These are phyloP conservation scores for Endoconidiophora laricicola DNA, from an alignment of 2,329 filamentous ascomycete genomes.

Conservation along the genomic window DNA sequence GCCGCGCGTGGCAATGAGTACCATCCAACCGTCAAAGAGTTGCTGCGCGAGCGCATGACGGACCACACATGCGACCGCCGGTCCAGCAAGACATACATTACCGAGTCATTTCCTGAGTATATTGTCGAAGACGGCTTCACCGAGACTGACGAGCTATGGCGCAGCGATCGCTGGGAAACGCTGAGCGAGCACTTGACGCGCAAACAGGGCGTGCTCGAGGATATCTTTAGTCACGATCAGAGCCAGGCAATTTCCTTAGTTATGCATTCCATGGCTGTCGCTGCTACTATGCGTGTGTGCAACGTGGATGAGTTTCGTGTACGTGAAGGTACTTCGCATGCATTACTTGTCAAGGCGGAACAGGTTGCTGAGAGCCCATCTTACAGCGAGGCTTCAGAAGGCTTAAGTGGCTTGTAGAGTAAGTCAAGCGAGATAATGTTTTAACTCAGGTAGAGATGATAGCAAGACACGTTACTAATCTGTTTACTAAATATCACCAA, in stretches of 20 bases:
- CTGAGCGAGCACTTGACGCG: conserved; percentile 28
- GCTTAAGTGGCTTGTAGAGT: background rate
- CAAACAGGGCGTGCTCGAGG: conserved; percentile 27
- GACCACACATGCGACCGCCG: conserved; percentile 46
- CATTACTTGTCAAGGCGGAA: conserved; percentile 33
- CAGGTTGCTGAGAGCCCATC: conserved; percentile 11
- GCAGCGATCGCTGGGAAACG: conserved; percentile 30
- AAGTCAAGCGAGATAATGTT: background rate
- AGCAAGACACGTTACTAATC: too few species aligned
- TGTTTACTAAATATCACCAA: too few species aligned
- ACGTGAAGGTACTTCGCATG: conserved; percentile 35
- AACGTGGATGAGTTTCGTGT: conserved; percentile 28
- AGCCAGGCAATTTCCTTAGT: conserved; percentile 30
- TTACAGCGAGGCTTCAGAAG: conserved; percentile 5
- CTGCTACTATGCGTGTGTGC: conserved; percentile 25
- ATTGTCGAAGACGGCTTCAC: conserved; percentile 35
- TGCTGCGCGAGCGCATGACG: conserved; percentile 41
- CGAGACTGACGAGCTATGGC: conserved; percentile 39
- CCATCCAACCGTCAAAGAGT: conserved; percentile 37
- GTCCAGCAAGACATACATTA: conserved; percentile 30
- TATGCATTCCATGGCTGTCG: conserved; percentile 32
- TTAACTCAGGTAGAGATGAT: too few species aligned
- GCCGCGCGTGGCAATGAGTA: conserved; percentile 24
- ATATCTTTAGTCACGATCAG: conserved; percentile 27
- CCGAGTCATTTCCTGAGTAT: conserved; percentile 31